A percentile compares a stretch with the other conserved stretches of the same genome.
These are phyloP conservation scores for Citrullus colocynthis DNA, from an alignment of 306 rosid genomes.

Conservation along the genomic window DNA sequence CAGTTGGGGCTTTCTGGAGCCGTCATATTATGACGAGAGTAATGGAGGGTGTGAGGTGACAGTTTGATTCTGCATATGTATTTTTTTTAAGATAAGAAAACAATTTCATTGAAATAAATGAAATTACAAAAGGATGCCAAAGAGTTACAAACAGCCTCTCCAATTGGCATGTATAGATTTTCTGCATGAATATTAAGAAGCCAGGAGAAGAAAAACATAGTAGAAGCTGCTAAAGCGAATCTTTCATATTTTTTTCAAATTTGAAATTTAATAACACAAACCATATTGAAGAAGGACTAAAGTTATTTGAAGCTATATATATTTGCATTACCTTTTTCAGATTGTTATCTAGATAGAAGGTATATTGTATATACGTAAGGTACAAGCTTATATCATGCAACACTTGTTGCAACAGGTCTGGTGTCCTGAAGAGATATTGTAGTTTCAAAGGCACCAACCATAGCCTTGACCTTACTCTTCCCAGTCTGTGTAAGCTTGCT, in stretches of 20 bases:
- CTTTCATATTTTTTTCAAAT: not conserved
- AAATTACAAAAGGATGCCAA: not conserved
- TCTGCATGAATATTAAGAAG: not conserved
- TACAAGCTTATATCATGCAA: not conserved
- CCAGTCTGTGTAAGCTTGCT: constrained; percentile 56
- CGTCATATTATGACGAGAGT: not conserved
- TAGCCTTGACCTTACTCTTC: constrained; percentile 84
- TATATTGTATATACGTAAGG: not conserved
- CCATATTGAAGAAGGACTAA: not conserved
- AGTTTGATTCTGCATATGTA: not conserved
- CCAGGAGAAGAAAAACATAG: not conserved
- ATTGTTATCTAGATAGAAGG: not conserved
- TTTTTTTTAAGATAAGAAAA: not conserved
- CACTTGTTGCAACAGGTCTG: constrained; percentile 15
- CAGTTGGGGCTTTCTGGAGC: not conserved
- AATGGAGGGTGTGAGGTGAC: not conserved
- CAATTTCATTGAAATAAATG: not conserved
- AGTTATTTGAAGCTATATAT: not conserved
- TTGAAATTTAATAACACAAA: not conserved
- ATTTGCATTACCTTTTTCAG: not conserved
- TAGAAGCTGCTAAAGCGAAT: not conserved
- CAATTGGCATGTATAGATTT: not conserved
- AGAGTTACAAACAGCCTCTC: not conserved
- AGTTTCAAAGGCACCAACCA: constrained; percentile 84
- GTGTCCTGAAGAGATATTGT: constrained; percentile 69